phyloP scores from a whole-genome alignment of 306 rosid species.

The Rosa lucieae region DNA sequence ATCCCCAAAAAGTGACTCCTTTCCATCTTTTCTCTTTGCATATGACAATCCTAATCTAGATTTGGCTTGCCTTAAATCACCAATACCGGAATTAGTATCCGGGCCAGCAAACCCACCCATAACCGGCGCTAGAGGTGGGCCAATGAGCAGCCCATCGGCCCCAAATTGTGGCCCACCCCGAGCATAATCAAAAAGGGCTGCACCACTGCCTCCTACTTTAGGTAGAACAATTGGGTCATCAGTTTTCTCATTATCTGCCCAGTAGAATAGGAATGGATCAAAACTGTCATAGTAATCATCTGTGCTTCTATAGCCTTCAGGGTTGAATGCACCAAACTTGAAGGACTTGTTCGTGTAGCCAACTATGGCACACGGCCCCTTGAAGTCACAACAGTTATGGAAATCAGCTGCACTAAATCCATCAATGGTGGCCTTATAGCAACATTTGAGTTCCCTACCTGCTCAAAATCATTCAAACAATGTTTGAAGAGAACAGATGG shows the following conservation, averaged over 20 bases:
- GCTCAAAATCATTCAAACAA: constrained; percentile 1
- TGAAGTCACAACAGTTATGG: constrained; percentile 80
- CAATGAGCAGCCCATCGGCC: constrained; percentile 75
- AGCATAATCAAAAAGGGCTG: constrained; percentile 57
- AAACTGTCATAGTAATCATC: constrained; percentile 85
- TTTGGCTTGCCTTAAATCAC: constrained; percentile 79
- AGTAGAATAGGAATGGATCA: constrained; percentile 78
- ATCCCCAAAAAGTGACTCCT: constrained; percentile 79
- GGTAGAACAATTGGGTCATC: constrained; percentile 47
- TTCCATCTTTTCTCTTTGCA: constrained; percentile 86
- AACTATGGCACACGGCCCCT: constrained; percentile 86
- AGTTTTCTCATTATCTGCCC: constrained; percentile 34
- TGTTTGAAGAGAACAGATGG: background rate
- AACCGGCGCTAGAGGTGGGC: constrained; percentile 51
- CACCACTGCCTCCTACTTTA: constrained; percentile 56
- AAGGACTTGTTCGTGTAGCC: constrained; percentile 78
- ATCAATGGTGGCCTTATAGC: constrained; percentile 76
- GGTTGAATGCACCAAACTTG: constrained; percentile 93
- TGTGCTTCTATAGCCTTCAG: constrained; percentile 96
- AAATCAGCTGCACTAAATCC: constrained; percentile 78
- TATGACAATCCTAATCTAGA: constrained; percentile 84
- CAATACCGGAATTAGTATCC: constrained; percentile 55
- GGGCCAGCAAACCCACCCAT: constrained; percentile 61
- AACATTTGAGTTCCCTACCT: constrained; percentile 88
- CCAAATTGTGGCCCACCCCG: constrained; percentile 84